Conservation (phyloP, 129 eudicot species). For the Centella asiatica region DNA sequence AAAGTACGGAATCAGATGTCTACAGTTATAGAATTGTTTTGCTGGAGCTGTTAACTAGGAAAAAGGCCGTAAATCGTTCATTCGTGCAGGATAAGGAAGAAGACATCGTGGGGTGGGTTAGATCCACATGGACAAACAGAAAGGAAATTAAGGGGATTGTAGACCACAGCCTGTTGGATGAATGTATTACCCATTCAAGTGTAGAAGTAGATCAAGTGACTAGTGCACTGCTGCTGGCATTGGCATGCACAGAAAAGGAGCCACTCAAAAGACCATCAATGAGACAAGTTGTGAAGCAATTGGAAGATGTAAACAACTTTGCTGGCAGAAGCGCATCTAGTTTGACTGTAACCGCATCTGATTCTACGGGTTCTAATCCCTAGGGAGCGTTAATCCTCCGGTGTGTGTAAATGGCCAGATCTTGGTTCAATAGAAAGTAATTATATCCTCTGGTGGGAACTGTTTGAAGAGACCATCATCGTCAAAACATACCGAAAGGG, state of each 20-base stretch:
- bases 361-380: too few relatives aligned
- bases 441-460: too few relatives aligned
- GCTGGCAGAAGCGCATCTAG: too few relatives aligned
- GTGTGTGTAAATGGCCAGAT: too few relatives aligned
- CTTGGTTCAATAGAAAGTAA: too few relatives aligned
- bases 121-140: constrained; percentile 33
- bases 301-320: constrained; percentile 31
- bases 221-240: constrained; percentile 43
- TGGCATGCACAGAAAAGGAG: constrained; percentile 71
- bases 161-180: constrained; percentile 47
- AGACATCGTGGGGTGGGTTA: constrained; percentile 61
- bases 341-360: too few relatives aligned
- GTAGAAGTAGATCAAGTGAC: constrained; percentile 49
- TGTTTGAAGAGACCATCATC: too few relatives aligned
- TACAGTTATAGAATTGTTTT: constrained; percentile 84
- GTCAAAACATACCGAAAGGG: too few relatives aligned
- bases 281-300: constrained; percentile 72
- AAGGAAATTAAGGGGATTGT: constrained; percentile 42
- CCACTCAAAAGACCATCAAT: constrained; percentile 59
- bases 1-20: constrained; percentile 69
- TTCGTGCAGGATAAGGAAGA: constrained; percentile 34
- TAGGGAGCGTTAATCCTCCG: too few relatives aligned
- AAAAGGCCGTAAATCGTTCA: constrained; percentile 43
- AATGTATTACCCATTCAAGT: constrained; percentile 30
- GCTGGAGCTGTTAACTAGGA: constrained; percentile 68